A percentile compares a stretch with the other conserved stretches of the same genome.
These are phyloP conservation scores for Rosa multiflora DNA, from an alignment of 306 rosid species.

Conservation along the genomic window DNA sequence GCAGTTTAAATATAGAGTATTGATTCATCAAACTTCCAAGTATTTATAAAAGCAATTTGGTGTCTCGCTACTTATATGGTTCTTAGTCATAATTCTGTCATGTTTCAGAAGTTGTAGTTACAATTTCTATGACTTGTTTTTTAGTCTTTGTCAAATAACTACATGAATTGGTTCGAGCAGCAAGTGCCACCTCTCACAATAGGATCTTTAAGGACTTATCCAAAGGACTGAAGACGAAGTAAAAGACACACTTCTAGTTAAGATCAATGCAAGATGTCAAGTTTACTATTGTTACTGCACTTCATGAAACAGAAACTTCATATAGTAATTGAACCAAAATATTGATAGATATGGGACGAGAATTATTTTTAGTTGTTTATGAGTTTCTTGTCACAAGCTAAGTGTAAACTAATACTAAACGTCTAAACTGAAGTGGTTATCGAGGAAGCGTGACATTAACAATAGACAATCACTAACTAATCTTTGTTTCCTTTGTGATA, in stretches of 20 bases:
- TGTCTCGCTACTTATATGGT: neutral
- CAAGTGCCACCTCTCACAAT: neutral
- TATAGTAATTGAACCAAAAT: neutral
- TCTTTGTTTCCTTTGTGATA: neutral
- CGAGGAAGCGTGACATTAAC: neutral
- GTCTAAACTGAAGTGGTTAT: neutral
- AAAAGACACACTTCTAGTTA: neutral
- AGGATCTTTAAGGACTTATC: neutral
- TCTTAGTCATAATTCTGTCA: neutral
- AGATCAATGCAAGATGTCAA: neutral
- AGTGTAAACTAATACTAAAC: neutral
- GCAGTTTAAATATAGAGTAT: neutral
- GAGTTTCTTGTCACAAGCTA: neutral
- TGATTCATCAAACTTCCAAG: neutral
- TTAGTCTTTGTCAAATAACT: neutral
- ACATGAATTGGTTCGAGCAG: neutral
- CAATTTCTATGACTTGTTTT: neutral
- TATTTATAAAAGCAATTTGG: neutral
- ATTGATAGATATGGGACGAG: neutral
- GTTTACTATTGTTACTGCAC: neutral
- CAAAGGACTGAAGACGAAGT: neutral
- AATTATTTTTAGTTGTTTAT: neutral
- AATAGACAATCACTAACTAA: neutral
- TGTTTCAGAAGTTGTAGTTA: neutral
- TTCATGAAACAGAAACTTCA: neutral